Conservation (phyloP, 1,284 basidiomycete genomes). For the Xerocomus subilludens region DNA sequence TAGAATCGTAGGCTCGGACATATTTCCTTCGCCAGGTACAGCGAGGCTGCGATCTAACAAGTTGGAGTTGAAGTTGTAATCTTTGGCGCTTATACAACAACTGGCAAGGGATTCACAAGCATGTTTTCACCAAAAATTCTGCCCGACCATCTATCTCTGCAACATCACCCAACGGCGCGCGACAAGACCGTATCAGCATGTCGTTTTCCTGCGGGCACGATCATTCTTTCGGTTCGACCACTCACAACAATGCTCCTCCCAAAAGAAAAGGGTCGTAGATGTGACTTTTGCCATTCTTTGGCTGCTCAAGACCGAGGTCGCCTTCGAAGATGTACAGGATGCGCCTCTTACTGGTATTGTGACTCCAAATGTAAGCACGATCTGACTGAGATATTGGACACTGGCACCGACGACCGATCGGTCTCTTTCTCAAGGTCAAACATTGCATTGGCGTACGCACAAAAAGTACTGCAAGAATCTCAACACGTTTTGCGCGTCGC, state of each 20-base stretch:
- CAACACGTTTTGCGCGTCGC: slow-evolving; percentile 60
- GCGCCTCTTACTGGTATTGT: slow-evolving; percentile 78
- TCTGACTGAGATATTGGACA: slow-evolving; percentile 18
- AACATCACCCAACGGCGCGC: slow-evolving; percentile 61
- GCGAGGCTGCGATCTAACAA: too few species aligned
- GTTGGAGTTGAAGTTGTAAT: too few species aligned
- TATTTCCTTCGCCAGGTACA: too few species aligned
- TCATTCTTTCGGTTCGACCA: slow-evolving; percentile 60
- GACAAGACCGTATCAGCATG: slow-evolving; percentile 61
- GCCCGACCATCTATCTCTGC: slow-evolving; percentile 51
- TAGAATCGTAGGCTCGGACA: slow-evolving; percentile 36
- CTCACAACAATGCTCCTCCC: slow-evolving; percentile 65
- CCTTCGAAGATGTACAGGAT: slow-evolving; percentile 68
- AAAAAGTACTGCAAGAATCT: slow-evolving; percentile 71
- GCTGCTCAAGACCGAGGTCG: slow-evolving; percentile 35
- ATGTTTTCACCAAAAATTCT: too few species aligned
- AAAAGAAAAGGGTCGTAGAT: slow-evolving; percentile 68
- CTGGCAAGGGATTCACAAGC: too few species aligned
- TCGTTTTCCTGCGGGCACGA: slow-evolving; percentile 58
- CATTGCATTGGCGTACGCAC: slow-evolving; percentile 70
- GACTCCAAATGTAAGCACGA: slow-evolving; percentile 64
- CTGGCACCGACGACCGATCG: slow-evolving; percentile 21
- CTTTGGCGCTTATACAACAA: too few species aligned
- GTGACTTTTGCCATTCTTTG: slow-evolving; percentile 68
- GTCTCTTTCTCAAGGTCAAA: slow-evolving; percentile 65